Conservation (phyloP, 768 basidiomycete genomes). For the Kwoniella botswanensis region DNA sequence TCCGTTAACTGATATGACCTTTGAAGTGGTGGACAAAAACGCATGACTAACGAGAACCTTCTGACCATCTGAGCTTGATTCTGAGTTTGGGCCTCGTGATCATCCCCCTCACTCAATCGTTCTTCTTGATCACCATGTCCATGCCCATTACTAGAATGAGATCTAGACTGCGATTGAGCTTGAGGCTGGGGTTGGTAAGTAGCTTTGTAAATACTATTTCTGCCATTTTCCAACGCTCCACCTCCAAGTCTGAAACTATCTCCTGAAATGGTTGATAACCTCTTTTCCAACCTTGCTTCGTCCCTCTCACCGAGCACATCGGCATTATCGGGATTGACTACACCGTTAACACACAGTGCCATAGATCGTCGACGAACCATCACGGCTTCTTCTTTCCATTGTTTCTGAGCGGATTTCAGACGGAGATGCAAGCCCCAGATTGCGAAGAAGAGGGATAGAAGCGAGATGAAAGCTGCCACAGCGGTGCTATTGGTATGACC, state of each 20-base stretch:
- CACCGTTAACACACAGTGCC: conserved; percentile 20
- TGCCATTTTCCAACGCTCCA: conserved; percentile 1
- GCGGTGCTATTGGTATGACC: conserved; percentile 34
- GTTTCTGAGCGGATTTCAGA: conserved; percentile 35
- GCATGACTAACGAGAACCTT: conserved; percentile 37
- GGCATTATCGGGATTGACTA: conserved; percentile 12
- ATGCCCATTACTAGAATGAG: not conserved
- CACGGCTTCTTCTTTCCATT: conserved; percentile 48
- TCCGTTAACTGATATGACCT: too few species aligned
- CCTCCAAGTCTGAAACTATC: not conserved
- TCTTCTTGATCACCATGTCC: conserved; percentile 32
- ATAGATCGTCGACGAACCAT: conserved; percentile 52
- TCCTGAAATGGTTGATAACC: not conserved
- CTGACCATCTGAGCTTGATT: conserved; percentile 17
- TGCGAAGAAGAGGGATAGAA: conserved; percentile 47
- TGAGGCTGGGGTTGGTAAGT: conserved; percentile 15
- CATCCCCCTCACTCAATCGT: conserved; percentile 26
- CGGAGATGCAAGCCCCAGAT: conserved; percentile 50
- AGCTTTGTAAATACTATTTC: conserved; percentile 35
- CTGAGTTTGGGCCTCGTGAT: conserved; percentile 15
- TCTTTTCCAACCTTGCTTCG: conserved; percentile 11
- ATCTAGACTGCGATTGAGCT: not conserved
- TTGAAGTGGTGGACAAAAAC: too few species aligned
- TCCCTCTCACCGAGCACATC: conserved; percentile 14
- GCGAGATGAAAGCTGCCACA: conserved; percentile 47